phyloP scores from a whole-genome alignment of 1,139 yeast species.

The Yamadazyma siamensis region DNA sequence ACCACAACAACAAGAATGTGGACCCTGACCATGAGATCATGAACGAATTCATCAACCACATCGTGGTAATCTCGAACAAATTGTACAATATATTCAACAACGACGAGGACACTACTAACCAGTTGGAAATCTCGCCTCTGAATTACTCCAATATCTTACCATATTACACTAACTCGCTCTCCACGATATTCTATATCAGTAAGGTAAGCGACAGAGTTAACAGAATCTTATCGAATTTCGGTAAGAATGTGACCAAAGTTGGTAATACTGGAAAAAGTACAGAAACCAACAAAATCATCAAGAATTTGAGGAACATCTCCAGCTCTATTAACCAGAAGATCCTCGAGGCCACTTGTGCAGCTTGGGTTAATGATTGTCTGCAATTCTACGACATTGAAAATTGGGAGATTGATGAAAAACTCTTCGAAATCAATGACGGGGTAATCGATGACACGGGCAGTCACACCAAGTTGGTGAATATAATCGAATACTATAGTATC shows the following conservation, averaged over 20 bases:
- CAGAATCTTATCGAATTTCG: slow-evolving; percentile 30
- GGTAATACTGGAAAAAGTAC: slow-evolving; percentile 32
- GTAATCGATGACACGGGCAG: slow-evolving; percentile 19
- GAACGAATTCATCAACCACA: slow-evolving; percentile 23
- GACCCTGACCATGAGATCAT: slow-evolving; percentile 31
- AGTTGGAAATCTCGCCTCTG: slow-evolving; percentile 35
- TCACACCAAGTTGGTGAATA: slow-evolving; percentile 33
- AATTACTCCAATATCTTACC: slow-evolving; percentile 40
- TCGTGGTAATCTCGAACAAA: slow-evolving; percentile 24
- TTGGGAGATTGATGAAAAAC: slow-evolving; percentile 33
- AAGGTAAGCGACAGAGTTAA: slow-evolving; percentile 29
- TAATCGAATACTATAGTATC: slow-evolving; percentile 36
- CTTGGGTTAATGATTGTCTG: slow-evolving; percentile 48
- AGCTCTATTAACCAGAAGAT: slow-evolving; percentile 35
- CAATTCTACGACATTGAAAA: slow-evolving; percentile 44
- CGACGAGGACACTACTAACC: slow-evolving; percentile 25
- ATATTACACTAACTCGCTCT: slow-evolving; percentile 39
- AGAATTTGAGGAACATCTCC: slow-evolving; percentile 32
- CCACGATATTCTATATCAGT: slow-evolving; percentile 37
- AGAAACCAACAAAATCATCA: slow-evolving; percentile 39
- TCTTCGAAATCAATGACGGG: slow-evolving; percentile 4
- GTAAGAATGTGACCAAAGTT: slow-evolving; percentile 28
- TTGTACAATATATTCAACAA: slow-evolving; percentile 32
- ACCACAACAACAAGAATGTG: slow-evolving; percentile 18
- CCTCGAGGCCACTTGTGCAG: slow-evolving; percentile 43